These are phyloP conservation scores for Coemansia sp. DNA, from an alignment of 192 early-diverging fungal species.

Conservation along the genomic window DNA sequence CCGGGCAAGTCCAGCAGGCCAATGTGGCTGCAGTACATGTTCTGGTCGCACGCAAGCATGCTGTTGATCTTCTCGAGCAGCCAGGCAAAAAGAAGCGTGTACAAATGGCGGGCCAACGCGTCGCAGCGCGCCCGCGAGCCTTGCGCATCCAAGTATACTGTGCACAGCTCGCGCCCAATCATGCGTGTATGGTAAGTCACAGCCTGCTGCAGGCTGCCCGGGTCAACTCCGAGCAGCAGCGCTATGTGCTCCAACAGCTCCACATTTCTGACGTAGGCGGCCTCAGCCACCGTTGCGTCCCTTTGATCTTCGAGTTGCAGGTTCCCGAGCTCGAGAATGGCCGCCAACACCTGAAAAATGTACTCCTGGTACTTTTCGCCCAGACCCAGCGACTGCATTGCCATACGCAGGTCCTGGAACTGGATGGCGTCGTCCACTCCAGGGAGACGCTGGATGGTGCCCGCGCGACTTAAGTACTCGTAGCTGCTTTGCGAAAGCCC, in stretches of 20 bases:
- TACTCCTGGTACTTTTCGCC: slow-evolving; percentile 75
- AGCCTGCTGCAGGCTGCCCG: slow-evolving; percentile 68
- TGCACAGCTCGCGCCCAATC: slow-evolving; percentile 78
- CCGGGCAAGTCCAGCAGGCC: slow-evolving; percentile 87
- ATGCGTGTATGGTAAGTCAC: slow-evolving; percentile 83
- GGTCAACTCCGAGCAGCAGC: slow-evolving; percentile 79
- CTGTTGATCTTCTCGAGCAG: slow-evolving; percentile 78
- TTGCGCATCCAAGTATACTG: slow-evolving; percentile 73
- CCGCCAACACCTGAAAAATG: slow-evolving; percentile 81
- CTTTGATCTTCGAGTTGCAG: slow-evolving; percentile 72
- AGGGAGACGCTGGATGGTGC: slow-evolving; percentile 51
- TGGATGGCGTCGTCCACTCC: slow-evolving; percentile 59
- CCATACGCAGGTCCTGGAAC: slow-evolving; percentile 67
- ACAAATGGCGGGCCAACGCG: slow-evolving; percentile 65
- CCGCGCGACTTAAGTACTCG: slow-evolving; percentile 41
- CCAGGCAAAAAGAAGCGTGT: slow-evolving; percentile 83
- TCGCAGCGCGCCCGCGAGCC: slow-evolving; percentile 70
- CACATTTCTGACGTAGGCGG: slow-evolving; percentile 71
- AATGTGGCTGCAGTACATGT: slow-evolving; percentile 67
- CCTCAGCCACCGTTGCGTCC: slow-evolving; percentile 65
- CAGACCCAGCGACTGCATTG: slow-evolving; percentile 86
- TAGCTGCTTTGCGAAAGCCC: slow-evolving; percentile 64
- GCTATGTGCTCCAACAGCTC: slow-evolving; percentile 81
- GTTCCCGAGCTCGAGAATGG: slow-evolving; percentile 85
- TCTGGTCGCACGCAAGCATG: slow-evolving; percentile 63